A percentile compares a stretch with the other conserved stretches of the same genome.
These are phyloP conservation scores for Aspergillus awamori DNA, from an alignment of 2,329 filamentous ascomycete genomes.

Conservation along the genomic window DNA sequence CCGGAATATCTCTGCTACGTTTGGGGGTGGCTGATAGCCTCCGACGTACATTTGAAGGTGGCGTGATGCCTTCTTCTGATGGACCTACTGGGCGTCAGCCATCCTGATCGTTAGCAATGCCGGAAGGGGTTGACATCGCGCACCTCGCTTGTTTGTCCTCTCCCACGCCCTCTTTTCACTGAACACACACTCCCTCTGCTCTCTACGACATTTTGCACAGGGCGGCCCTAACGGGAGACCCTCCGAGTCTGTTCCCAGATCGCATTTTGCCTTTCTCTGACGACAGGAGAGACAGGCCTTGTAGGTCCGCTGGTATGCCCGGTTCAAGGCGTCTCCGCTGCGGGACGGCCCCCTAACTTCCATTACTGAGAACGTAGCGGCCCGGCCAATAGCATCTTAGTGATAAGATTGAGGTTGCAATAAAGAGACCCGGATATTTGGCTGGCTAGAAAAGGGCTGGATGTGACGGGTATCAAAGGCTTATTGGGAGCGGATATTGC, in stretches of 20 bases:
- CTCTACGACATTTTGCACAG: slow-evolving; percentile 54
- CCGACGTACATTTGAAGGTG: slow-evolving; percentile 10
- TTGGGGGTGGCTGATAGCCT: slow-evolving; percentile 11
- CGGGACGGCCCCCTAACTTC: slow-evolving; percentile 24
- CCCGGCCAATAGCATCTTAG: slow-evolving; percentile 20
- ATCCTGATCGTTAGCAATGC: neutral
- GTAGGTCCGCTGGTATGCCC: slow-evolving; percentile 55
- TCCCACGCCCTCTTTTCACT: slow-evolving; percentile 47
- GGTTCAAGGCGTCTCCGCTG: slow-evolving; percentile 30
- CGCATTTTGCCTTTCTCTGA: slow-evolving; percentile 57
- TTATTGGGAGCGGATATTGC: slow-evolving; percentile 2
- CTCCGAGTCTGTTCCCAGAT: slow-evolving; percentile 46
- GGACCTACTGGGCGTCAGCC: slow-evolving; percentile 12
- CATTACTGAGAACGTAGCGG: slow-evolving; percentile 18
- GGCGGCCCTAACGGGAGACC: slow-evolving; percentile 44
- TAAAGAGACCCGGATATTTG: neutral
- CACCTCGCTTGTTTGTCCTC: slow-evolving; percentile 40
- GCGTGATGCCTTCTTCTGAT: slow-evolving; percentile 16
- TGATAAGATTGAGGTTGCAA: neutral
- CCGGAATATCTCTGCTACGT: neutral
- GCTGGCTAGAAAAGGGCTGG: neutral
- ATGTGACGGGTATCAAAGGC: slow-evolving; percentile 1
- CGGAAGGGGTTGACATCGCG: slow-evolving; percentile 3
- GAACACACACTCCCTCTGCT: slow-evolving; percentile 55
- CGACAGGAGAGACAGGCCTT: slow-evolving; percentile 58